These are phyloP conservation scores for Colletotrichum chrysophilum DNA, from an alignment of 2,329 filamentous ascomycete genomes.

Conservation along the genomic window DNA sequence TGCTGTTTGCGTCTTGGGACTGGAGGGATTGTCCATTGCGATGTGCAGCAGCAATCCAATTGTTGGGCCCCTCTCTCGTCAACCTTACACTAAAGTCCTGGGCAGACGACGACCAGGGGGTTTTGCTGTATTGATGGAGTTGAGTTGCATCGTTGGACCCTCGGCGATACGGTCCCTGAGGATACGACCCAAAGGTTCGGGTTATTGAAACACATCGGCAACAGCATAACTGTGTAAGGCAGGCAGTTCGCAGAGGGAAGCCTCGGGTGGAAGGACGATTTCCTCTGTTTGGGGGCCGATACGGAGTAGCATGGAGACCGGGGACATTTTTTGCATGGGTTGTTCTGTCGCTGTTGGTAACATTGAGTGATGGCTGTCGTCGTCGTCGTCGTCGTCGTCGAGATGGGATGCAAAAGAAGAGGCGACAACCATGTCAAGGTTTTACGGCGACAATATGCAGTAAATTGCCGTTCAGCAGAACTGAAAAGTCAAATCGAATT, in stretches of 20 bases:
- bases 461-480: neutral
- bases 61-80: neutral
- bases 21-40: neutral
- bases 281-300: neutral
- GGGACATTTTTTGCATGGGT: neutral
- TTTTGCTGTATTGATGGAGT: neutral
- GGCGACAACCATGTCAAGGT: neutral
- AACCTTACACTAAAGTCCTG: neutral
- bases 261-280: neutral
- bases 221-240: neutral
- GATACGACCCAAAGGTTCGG: conserved; percentile 8
- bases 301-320: neutral
- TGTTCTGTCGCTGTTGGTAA: neutral
- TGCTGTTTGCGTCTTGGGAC: neutral
- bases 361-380: neutral
- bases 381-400: neutral
- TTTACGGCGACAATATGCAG: neutral
- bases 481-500: neutral
- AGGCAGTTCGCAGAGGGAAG: neutral
- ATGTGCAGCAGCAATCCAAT: neutral
- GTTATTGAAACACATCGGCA: neutral
- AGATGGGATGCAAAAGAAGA: neutral
- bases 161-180: neutral
- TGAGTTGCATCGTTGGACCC: neutral
- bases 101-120: neutral